Evolutionary conservation across 2,329 filamentous ascomycete species (phyloP), one percentile per base, ranked within the genome.

Genomic region (Lachnellula occidentalis): DNA sequence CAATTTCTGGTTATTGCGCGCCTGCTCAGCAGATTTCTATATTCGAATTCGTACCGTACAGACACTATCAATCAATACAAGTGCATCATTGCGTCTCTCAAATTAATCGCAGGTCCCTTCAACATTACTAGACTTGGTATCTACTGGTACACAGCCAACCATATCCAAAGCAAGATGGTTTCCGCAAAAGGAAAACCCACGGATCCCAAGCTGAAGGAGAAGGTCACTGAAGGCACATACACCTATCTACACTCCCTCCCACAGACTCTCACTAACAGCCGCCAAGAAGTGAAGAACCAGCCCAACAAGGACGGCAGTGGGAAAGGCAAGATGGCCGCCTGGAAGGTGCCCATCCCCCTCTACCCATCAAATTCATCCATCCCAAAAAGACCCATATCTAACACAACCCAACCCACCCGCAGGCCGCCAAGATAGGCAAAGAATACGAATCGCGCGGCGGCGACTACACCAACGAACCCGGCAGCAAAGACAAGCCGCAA

Each of bases 301-400:
- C 64, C 72, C 5, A 75, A 76, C 53, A 74, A 75, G 57, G 72
- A 74, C 59, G 73, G 74, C 11, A 59, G 69, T 34, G 74, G 74
- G n/a, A 74, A 75, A 59, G 73, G 73, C 4, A 68, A 75, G 60
- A 73, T 72, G 74, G 72, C 71, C 49, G 74, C 73, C 43, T 76
- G 74, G 74, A 76, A 76, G 69, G 73, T 63, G 17, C 45, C 19
- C 27, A 34, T 11, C 22, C 36, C 14, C 41, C 34, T 14, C 36
- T 3, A 3, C 8, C 21, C 19, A n/a, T 27, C 7, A 2, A 9
- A 22, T 4, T 4, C n/a, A 39, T 41, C 5, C 36, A n/a, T n/a
- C n/a, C 8, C 39, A 49, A 9, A 22, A 14, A 24, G 19, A n/a
- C 19, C 5, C 2, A 3, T 5, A 24, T 24, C 19, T 45, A 15